Base-by-base conservation (phyloP, 2,329 filamentous ascomycete genomes). In the Cladosporium oxysporum region DNA sequence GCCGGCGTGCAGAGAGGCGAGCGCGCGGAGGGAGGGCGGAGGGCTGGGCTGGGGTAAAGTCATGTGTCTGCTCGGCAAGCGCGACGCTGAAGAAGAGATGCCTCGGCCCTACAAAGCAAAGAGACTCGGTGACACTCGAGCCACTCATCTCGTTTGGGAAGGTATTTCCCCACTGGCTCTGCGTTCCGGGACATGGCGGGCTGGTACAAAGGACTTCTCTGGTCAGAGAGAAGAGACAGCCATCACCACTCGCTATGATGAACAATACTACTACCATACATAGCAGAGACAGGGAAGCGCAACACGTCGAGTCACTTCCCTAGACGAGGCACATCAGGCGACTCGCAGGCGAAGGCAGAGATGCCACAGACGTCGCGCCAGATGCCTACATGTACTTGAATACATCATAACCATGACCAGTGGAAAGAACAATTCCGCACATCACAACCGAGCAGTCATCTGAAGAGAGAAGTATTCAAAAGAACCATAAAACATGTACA, bases 401-500 rank as follows among this genome's bases (percentile, higher is more conserved):
- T 16, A 44, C 37, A 44, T 16, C 18, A 44, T 44, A n/a, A 12
- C 37, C 37, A 44, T 16, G 5, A 41, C 37, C 37, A 21, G 18
- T 44, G 18, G 37, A 6, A n/a, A 47, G 41, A 11, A 21, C n/a
- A 47, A 12, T 12, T 5, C 6, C 3, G 10, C n/a, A 47, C 41
- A 12, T 5, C 7, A 55, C 14, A 18, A 7, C 6, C 28, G 28
- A 21, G 14, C 52, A 33, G 52, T 11, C 41, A 23, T 21, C 8
- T 21, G 7, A 47, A 47, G 52, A 41, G 50, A 33, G 28, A 55
- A 55, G 52, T 55, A 31, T 23, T 41, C 55, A 58, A 37, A 58
- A 29, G 49, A 41, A 41, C 41, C 55, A 41, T 37, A 21, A 31
- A 41, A 41, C 55, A 58, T 58, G 31, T 58, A 58, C 55, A 58